Evolutionary conservation across 2,329 filamentous ascomycete genomes (phyloP), one percentile per base, ranked within the genome.

Genomic region (Colletotrichum spinosum): DNA sequence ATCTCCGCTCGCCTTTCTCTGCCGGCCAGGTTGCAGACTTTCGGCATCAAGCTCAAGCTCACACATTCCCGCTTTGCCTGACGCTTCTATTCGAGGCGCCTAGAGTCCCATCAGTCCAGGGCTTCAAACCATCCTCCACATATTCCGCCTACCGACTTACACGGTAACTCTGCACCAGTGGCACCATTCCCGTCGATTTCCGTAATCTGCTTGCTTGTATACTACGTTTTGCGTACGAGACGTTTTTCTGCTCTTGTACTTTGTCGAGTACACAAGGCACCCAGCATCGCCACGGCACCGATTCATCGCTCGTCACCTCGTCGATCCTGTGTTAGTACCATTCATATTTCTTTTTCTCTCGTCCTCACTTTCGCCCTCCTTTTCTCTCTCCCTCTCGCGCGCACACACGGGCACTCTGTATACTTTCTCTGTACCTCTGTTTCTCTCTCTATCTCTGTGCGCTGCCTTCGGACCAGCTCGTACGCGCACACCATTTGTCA

Each of bases 271-370:
- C 61, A 33, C 37, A 50, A 12, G 25, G 42, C 53, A 39, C 44
- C 46, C n/a, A 59, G 45, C 35, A 46, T 44, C 35, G 39, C 57
- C 62, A 58, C 13, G 58, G 58, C 39, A 53, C 46, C 44, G 58
- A 39, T 49, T 44, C 17, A 25, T 39, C 41, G 61, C 55, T 50
- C 61, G 57, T 65, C 65, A 65, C 60, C 65, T 55, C 44, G 48
- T 37, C 58, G 65, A 65, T 67, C 65, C 54, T 50, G 48, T 56
- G 61, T 57, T 17, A 60, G 61, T 44, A 12, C 46, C 45, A 56
- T 65, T 52, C 48, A 56, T 61, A 37, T 37, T 67, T 61, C 10
- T 61, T 65, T 67, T 65, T 60, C 60, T 35, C 61, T 50, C 15
- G 49, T 44, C 53, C 51, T 25, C 38, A 50, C 53, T 55, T 52